Evolutionary conservation across 805 yeast species (phyloP).

Genomic region (Maudiozyma saulgeensis): DNA sequence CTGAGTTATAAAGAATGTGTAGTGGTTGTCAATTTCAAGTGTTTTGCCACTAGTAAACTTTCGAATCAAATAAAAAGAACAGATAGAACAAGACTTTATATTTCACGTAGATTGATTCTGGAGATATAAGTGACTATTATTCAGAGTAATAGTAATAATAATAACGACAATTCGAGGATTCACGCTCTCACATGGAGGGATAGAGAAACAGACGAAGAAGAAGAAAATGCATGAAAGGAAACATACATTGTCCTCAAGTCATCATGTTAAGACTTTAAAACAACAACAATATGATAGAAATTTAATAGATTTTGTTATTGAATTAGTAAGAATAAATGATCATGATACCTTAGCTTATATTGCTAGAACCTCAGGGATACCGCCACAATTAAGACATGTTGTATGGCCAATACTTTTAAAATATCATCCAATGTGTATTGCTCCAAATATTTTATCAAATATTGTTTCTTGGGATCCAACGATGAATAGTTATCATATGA

Average conservation of each 20-base stretch:
- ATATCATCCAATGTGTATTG: conserved; percentile 74
- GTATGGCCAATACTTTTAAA: conserved; percentile 81
- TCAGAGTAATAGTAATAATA: too few species aligned
- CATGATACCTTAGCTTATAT: conserved; percentile 68
- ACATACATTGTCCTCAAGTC: conserved; percentile 12
- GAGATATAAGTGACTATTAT: too few species aligned
- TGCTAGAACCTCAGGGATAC: conserved; percentile 78
- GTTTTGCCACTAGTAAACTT: too few species aligned
- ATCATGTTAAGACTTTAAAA: conserved; percentile 21
- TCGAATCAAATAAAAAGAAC: too few species aligned
- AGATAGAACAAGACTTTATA: too few species aligned
- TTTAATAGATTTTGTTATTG: conserved; percentile 41
- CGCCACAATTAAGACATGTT: conserved; percentile 64
- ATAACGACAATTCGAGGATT: too few species aligned
- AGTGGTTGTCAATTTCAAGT: too few species aligned
- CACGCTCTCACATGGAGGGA: too few species aligned
- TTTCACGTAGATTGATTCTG: too few species aligned
- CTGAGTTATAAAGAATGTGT: too few species aligned
- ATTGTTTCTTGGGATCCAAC: conserved; percentile 22
- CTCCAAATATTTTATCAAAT: conserved; percentile 65
- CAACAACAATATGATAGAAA: conserved; percentile 21
- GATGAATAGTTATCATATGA: conserved; percentile 8
- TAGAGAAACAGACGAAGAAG: too few species aligned
- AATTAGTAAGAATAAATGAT: conserved; percentile 49
- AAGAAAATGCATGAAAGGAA: conserved; percentile 8